These are phyloP conservation scores for Phaseolus coccineus DNA, from an alignment of 331 rosid genomes.

Conservation along the genomic window DNA sequence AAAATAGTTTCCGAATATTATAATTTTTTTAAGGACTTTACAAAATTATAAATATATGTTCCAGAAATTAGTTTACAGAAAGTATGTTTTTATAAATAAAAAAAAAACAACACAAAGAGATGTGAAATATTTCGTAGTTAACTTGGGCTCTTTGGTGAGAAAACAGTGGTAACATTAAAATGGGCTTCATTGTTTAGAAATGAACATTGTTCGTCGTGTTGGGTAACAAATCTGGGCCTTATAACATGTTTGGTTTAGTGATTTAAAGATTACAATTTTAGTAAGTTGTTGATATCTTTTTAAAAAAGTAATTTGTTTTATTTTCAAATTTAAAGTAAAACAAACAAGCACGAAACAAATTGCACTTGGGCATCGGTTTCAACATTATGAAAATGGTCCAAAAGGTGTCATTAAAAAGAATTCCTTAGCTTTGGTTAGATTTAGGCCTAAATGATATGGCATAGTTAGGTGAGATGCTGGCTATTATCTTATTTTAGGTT, in stretches of 20 bases:
- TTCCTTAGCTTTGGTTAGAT: conserved; percentile 22
- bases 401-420: conserved; percentile 18
- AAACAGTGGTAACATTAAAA: too few species aligned
- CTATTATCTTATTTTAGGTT: conserved; percentile 13
- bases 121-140: too few species aligned
- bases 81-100: too few species aligned
- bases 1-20: too few species aligned
- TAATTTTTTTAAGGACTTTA: too few species aligned
- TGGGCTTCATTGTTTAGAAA: too few species aligned
- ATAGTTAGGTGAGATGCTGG: conserved; percentile 40
- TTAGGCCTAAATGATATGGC: conserved; percentile 26
- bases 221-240: neutral
- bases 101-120: too few species aligned
- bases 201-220: neutral
- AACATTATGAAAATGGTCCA: conserved; percentile 31
- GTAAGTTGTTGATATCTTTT: neutral
- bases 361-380: neutral
- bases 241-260: neutral
- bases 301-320: neutral
- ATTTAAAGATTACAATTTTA: neutral
- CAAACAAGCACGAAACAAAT: neutral
- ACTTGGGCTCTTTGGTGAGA: too few species aligned
- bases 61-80: too few species aligned
- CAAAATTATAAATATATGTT: too few species aligned
- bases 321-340: neutral